These are phyloP conservation scores for Ceratobasidium theobromae DNA, from an alignment of 1,284 basidiomycete genomes.

Conservation along the genomic window DNA sequence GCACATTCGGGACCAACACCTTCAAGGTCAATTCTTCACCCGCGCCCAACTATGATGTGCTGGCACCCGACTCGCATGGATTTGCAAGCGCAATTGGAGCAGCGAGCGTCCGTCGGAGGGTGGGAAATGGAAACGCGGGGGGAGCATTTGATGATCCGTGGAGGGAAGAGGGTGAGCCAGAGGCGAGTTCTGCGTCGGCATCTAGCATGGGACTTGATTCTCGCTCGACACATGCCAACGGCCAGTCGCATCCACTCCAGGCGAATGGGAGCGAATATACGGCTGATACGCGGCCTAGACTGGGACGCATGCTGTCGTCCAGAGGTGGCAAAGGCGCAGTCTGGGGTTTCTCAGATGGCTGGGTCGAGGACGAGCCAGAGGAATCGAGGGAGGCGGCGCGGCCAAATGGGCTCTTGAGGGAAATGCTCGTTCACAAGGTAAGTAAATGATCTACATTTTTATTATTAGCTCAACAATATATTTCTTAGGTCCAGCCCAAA, in stretches of 20 bases:
- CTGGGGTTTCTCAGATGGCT: slow-evolving; percentile 24
- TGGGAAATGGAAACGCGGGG: background rate
- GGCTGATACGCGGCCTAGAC: slow-evolving; percentile 11
- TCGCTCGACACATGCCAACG: slow-evolving; percentile 6
- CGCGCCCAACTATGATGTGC: slow-evolving; percentile 16
- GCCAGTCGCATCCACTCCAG: slow-evolving; percentile 7
- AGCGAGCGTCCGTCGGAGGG: background rate
- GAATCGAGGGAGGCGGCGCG: background rate
- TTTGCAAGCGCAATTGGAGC: slow-evolving; percentile 4
- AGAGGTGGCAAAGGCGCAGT: slow-evolving; percentile 11
- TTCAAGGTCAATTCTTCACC: slow-evolving; percentile 23
- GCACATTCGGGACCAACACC: background rate
- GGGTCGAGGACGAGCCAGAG: slow-evolving; percentile 20
- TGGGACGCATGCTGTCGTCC: slow-evolving; percentile 17
- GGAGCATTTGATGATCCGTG: background rate
- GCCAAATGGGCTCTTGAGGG: background rate
- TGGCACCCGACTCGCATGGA: slow-evolving; percentile 22
- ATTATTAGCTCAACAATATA: background rate
- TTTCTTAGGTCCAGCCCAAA: slow-evolving; percentile 57
- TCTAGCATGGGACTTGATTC: background rate
- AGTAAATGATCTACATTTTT: background rate
- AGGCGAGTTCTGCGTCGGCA: background rate
- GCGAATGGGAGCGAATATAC: background rate
- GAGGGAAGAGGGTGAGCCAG: too few species aligned
- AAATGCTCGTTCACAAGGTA: slow-evolving; percentile 29